phyloP scores from a whole-genome alignment of 23 red algal genomes.

The Gracilariopsis chorda region DNA sequence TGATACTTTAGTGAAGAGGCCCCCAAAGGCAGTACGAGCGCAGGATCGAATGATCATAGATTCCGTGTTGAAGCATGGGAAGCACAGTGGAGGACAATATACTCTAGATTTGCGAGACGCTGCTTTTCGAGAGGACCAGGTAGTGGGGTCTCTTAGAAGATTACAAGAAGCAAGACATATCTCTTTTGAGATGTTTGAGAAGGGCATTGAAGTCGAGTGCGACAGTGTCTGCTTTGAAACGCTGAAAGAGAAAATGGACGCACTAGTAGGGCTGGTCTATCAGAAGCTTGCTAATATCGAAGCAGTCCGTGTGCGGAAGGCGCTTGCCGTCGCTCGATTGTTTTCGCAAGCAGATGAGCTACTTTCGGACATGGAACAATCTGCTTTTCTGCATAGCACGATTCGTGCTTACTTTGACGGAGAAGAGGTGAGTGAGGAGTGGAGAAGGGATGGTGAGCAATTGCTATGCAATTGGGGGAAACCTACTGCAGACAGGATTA shows the following conservation, averaged over 20 bases:
- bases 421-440: background rate
- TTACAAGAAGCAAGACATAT: background rate
- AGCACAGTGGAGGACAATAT: background rate
- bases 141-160: background rate
- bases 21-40: background rate
- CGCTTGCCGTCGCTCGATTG: background rate
- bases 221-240: background rate
- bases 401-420: constrained; percentile 9
- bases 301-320: background rate
- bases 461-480: background rate
- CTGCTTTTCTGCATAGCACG: background rate
- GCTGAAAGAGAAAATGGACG: background rate
- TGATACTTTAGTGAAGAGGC: background rate
- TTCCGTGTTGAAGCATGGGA: background rate
- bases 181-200: background rate
- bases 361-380: constrained; percentile 24
- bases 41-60: background rate
- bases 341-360: background rate
- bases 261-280: background rate
- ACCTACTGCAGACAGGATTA: background rate
- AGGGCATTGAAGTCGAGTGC: background rate
- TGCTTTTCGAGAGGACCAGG: background rate
- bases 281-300: background rate
- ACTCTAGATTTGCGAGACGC: background rate
- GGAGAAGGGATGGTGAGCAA: background rate